Conservation (phyloP, 345 rosid species). For the Conringia planisiliqua region DNA sequence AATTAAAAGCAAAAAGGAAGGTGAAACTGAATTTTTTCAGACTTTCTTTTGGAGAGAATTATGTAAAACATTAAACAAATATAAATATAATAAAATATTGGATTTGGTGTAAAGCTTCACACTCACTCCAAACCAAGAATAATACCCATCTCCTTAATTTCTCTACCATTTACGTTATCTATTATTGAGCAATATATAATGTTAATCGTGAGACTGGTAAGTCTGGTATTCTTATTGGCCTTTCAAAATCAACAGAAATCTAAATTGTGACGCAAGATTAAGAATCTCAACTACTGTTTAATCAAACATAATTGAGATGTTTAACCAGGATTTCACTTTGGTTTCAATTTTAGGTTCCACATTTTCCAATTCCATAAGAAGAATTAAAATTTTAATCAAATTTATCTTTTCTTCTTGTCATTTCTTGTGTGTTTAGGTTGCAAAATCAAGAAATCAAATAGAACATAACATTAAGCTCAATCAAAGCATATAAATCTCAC, state of each 20-base stretch:
- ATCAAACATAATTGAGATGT: neutral
- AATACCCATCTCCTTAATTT: conserved; percentile 12
- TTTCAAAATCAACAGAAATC: neutral
- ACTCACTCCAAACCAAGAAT: conserved; percentile 19
- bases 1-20: conserved; percentile 37
- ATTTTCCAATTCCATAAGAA: neutral
- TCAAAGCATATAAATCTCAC: neutral
- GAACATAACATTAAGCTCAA: neutral
- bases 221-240: neutral
- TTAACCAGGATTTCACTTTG: neutral
- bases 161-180: conserved; percentile 20
- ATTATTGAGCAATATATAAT: neutral
- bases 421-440: neutral
- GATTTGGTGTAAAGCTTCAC: conserved; percentile 33
- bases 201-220: neutral
- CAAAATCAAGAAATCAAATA: neutral
- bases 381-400: neutral
- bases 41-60: conserved; percentile 4
- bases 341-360: neutral
- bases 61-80: neutral
- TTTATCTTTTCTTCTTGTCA: neutral
- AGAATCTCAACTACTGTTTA: neutral
- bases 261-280: neutral
- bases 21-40: conserved; percentile 32
- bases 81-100: neutral